phyloP scores from a whole-genome alignment of 2,329 filamentous ascomycete genomes.

The Calonectria naviculata region DNA sequence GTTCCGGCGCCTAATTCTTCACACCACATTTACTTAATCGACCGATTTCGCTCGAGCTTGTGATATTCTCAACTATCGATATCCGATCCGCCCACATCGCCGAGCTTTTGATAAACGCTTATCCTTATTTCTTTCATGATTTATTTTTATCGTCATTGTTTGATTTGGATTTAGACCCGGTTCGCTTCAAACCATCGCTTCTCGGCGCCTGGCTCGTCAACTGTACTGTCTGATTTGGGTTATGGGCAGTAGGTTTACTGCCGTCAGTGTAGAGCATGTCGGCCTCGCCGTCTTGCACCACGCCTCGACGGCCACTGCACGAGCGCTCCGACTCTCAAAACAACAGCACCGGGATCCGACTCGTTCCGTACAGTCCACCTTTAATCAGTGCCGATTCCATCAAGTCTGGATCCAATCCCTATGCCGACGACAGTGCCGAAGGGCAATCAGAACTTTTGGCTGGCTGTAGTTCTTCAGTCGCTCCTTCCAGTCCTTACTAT shows the following conservation, averaged over 20 bases:
- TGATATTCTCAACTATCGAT: constrained; percentile 23
- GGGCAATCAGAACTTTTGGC: constrained; percentile 32
- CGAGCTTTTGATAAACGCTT: constrained; percentile 20
- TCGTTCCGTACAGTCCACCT: constrained; percentile 53
- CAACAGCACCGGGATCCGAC: constrained; percentile 48
- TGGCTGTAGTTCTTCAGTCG: constrained; percentile 26
- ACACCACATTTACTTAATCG: constrained; percentile 21
- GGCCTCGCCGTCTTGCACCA: constrained; percentile 43
- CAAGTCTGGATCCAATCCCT: constrained; percentile 39
- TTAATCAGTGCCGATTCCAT: constrained; percentile 44
- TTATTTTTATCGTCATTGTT: background rate
- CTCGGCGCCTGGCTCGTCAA: background rate
- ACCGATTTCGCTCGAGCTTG: constrained; percentile 16
- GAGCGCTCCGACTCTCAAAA: constrained; percentile 43
- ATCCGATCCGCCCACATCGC: constrained; percentile 31
- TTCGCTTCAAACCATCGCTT: constrained; percentile 14
- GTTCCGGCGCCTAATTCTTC: constrained; percentile 27
- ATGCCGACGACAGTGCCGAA: constrained; percentile 36
- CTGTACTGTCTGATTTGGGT: constrained; percentile 28
- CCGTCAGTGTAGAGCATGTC: constrained; percentile 47
- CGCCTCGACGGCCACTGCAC: constrained; percentile 42
- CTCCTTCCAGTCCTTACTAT: constrained; percentile 34
- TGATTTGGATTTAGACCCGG: constrained; percentile 11
- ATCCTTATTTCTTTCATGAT: background rate
- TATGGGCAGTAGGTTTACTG: constrained; percentile 30